Evolutionary conservation across 139 green algal genomes (phyloP), one percentile per base, ranked within the genome.

Genomic region (Micractinium sp.): DNA sequence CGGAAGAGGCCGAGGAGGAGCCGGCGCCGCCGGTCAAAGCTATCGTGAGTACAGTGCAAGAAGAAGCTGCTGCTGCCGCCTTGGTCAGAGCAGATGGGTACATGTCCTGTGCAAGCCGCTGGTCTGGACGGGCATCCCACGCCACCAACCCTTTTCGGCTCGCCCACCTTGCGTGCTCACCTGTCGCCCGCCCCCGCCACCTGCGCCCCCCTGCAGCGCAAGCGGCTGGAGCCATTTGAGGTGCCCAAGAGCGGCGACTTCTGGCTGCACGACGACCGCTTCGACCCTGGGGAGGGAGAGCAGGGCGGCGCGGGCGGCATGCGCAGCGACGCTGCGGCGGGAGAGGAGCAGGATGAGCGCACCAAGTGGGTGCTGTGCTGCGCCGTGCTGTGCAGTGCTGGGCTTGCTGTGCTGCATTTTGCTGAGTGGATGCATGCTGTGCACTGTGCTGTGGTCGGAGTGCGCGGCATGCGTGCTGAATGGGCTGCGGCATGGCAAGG

Each of bases 231-330:
- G 93, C 90, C 91, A 0, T 95, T 93, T 81, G 93, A 94, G 66
- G 93, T 95, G 77, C 93, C 93, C 3, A 94, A 73, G 0, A 81
- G 85, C 0, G 93, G 93, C 1, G 89, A 81, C 27, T 95, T 93
- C 73, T 95, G 92, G 91, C 88, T 94, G 63, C 93, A 95, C 31
- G 93, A 95, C 80, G 93, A 95, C 82, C 90, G 93, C 39, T 93
- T 91, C 38, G 91, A 85, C 39, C 78, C 82, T 7, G 80, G 66
- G 3, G 87, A 90, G 85, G 79, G 60, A 61, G 88, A 47, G 16
- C 76, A 86, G 25, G 63, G 36, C 3, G 85, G 73, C 23, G 82
- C 29, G 53, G 86, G 81, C 71, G 66, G 41, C 47, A 74, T 88
- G 88, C 61, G 41, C 53, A 78, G 69, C 61, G 71, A 77, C 84